Conservation (phyloP, 345 rosid species). For the Orychophragmus violaceus region DNA sequence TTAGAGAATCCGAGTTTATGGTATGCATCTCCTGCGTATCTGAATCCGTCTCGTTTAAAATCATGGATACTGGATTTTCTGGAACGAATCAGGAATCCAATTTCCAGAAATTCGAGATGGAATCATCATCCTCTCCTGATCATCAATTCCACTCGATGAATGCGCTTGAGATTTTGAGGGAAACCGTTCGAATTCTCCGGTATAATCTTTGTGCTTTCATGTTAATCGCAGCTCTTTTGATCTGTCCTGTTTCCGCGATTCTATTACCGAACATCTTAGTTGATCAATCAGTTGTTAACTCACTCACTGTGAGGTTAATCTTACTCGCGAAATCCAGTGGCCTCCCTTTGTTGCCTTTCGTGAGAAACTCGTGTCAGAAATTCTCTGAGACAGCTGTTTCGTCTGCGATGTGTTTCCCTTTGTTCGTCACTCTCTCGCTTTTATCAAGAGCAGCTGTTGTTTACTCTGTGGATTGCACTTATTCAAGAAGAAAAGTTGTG, state of each 20-base stretch:
- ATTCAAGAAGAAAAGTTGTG: conserved; percentile 47
- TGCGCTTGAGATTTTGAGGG: conserved; percentile 82
- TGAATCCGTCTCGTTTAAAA: not conserved
- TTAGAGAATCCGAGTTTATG: not conserved
- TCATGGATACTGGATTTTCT: conserved; percentile 36
- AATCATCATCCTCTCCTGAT: conserved; percentile 11
- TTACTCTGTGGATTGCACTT: conserved; percentile 81
- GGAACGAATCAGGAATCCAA: conserved; percentile 32
- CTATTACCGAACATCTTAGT: conserved; percentile 61
- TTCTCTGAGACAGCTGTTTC: conserved; percentile 68
- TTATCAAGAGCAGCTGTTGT: conserved; percentile 66
- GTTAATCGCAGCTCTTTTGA: conserved; percentile 48
- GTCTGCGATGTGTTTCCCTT: conserved; percentile 64
- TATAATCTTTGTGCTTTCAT: conserved; percentile 58
- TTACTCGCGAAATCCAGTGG: conserved; percentile 70
- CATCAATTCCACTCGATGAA: conserved; percentile 55
- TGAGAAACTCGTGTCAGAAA: conserved; percentile 57
- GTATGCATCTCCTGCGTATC: not conserved
- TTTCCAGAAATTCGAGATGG: conserved; percentile 35
- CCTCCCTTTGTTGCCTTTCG: conserved; percentile 55
- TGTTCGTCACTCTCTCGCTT: conserved; percentile 56
- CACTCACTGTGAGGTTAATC: conserved; percentile 51
- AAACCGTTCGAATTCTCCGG: conserved; percentile 78
- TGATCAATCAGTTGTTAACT: conserved; percentile 57
- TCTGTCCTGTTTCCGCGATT: conserved; percentile 80